Conservation (phyloP, 2,329 filamentous ascomycete species). For the Dactylellina drechsleri region DNA sequence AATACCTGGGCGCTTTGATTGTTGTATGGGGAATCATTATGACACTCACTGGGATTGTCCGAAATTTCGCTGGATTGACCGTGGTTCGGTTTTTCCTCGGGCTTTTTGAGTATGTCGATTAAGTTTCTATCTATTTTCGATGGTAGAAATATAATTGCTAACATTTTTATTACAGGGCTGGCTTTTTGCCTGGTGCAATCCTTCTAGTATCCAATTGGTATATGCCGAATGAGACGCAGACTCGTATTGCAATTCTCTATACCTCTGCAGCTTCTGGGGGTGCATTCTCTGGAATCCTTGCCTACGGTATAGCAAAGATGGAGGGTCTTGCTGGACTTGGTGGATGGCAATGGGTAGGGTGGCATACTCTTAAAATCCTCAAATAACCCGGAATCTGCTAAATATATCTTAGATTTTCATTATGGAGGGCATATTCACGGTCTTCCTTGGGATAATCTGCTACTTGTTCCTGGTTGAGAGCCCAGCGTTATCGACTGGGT, state of each 20-base stretch:
- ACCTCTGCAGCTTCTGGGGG: slow-evolving; percentile 71
- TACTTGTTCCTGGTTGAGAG: slow-evolving; percentile 61
- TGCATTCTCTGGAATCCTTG: slow-evolving; percentile 70
- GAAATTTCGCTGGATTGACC: slow-evolving; percentile 57
- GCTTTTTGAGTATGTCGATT: slow-evolving; percentile 56
- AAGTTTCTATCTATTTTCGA: not conserved
- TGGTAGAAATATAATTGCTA: not conserved
- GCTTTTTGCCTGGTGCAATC: slow-evolving; percentile 72
- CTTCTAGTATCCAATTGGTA: slow-evolving; percentile 75
- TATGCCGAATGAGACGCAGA: slow-evolving; percentile 69
- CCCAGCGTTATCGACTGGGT: slow-evolving; percentile 60
- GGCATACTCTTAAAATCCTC: not conserved
- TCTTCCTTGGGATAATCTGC: slow-evolving; percentile 55
- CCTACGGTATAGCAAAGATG: slow-evolving; percentile 70
- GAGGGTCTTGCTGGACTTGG: slow-evolving; percentile 67
- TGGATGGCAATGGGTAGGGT: slow-evolving; percentile 70
- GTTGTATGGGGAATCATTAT: slow-evolving; percentile 62
- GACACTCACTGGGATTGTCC: slow-evolving; percentile 60
- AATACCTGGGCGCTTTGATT: slow-evolving; percentile 63
- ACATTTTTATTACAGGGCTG: slow-evolving; percentile 57
- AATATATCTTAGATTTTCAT: slow-evolving; percentile 69
- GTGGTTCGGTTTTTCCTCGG: slow-evolving; percentile 58
- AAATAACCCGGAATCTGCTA: not conserved
- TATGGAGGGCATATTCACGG: slow-evolving; percentile 63
- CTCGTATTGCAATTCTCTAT: slow-evolving; percentile 69